Evolutionary conservation across 2,329 filamentous ascomycete genomes (phyloP).

Genomic region (Fusarium tricinctum): DNA sequence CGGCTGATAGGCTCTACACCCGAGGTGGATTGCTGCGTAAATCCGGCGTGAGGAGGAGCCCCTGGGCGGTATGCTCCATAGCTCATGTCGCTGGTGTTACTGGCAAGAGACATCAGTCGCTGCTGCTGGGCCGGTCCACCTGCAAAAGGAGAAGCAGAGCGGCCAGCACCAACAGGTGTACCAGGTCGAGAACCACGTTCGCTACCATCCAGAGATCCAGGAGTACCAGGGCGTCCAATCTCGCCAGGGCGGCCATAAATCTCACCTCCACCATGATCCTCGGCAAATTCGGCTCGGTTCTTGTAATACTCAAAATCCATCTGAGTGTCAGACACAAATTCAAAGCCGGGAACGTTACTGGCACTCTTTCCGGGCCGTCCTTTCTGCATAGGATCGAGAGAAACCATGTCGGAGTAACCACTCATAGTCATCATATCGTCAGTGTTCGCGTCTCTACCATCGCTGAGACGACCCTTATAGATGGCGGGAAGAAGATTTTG

Average conservation of each 20-base stretch:
- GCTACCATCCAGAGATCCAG: constrained; percentile 64
- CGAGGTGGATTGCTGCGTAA: constrained; percentile 45
- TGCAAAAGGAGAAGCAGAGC: constrained; percentile 53
- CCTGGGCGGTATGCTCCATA: constrained; percentile 50
- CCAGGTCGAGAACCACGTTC: constrained; percentile 63
- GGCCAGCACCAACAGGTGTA: constrained; percentile 58
- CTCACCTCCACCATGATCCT: constrained; percentile 85
- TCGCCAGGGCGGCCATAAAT: constrained; percentile 73
- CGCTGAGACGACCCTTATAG: constrained; percentile 83
- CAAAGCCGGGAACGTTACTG: constrained; percentile 77
- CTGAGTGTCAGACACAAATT: constrained; percentile 87
- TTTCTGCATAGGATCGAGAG: constrained; percentile 81
- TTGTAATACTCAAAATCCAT: constrained; percentile 95
- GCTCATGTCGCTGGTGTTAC: constrained; percentile 48
- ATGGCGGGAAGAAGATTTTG: constrained; percentile 88
- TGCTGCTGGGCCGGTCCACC: constrained; percentile 46
- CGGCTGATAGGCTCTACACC: constrained; percentile 49
- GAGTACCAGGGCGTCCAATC: constrained; percentile 72
- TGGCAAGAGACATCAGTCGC: constrained; percentile 47
- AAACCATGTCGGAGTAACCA: constrained; percentile 86
- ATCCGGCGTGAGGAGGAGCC: constrained; percentile 32
- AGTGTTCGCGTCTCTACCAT: constrained; percentile 72
- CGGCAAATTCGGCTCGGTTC: constrained; percentile 87
- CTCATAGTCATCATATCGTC: constrained; percentile 71
- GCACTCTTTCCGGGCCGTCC: constrained; percentile 63